Percentiles rank a stretch among this genome's conserved stretches.
These are phyloP conservation scores for Omphalotus guepiniiformis DNA, from an alignment of 768 basidiomycete species.

Conservation along the genomic window DNA sequence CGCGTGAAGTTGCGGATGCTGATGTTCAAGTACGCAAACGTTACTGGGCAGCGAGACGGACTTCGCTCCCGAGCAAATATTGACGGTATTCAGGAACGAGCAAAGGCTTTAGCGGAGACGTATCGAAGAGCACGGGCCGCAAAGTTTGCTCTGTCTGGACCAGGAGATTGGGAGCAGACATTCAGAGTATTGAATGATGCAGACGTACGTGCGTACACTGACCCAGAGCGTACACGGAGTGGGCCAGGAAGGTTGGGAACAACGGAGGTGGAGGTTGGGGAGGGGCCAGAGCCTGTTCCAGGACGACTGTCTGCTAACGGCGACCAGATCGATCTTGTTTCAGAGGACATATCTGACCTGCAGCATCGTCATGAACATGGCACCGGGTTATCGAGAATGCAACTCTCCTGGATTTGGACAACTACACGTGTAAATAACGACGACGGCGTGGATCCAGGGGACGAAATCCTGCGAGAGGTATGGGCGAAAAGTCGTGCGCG, in stretches of 20 bases:
- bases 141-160: not conserved
- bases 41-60: conserved; percentile 3
- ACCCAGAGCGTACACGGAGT: not conserved
- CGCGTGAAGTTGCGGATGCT: not conserved
- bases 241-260: not conserved
- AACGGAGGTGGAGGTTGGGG: not conserved
- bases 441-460: not conserved
- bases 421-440: not conserved
- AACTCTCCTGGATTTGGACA: not conserved
- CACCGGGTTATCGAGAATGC: not conserved
- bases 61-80: not conserved
- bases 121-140: conserved; percentile 1
- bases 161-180: not conserved
- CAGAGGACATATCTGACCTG: not conserved
- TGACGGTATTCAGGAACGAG: not conserved
- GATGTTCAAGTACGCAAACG: conserved; percentile 5
- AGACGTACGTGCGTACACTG: not conserved
- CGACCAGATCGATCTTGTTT: not conserved
- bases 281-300: not conserved
- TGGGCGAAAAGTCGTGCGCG: conserved; percentile 22
- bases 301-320: not conserved
- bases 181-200: not conserved
- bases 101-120: not conserved
- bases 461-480: conserved; percentile 17
- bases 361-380: not conserved